Conservation (phyloP, 495 filamentous ascomycete species). For the Platismatia glauca region DNA sequence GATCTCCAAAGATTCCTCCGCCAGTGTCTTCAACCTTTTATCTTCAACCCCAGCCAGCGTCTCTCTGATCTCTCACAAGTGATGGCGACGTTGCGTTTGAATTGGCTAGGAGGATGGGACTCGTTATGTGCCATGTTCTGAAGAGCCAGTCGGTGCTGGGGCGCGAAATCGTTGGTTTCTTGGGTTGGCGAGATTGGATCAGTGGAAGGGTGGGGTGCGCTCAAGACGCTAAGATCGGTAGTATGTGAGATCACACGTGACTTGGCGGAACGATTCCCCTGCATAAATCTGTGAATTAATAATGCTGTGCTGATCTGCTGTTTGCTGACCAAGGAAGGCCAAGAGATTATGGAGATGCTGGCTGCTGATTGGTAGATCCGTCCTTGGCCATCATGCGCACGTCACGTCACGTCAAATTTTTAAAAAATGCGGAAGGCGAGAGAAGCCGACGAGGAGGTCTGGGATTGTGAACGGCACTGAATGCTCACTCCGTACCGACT, state of each 20-base stretch:
- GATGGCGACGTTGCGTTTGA: constrained; percentile 61
- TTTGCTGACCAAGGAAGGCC: constrained; percentile 1
- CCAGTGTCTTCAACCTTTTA: constrained; percentile 28
- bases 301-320: too few species aligned
- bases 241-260: too few species aligned
- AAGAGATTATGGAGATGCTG: background rate
- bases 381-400: too few species aligned
- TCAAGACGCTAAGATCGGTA: too few species aligned
- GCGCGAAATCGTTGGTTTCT: too few species aligned
- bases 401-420: too few species aligned
- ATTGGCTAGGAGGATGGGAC: constrained; percentile 54
- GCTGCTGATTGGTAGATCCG: too few species aligned
- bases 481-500: too few species aligned
- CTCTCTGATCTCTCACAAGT: constrained; percentile 49
- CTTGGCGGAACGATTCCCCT: too few species aligned
- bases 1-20: constrained; percentile 33
- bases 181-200: too few species aligned
- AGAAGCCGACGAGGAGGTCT: background rate
- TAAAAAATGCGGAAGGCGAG: background rate
- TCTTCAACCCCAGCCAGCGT: constrained; percentile 28
- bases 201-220: too few species aligned
- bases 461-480: background rate
- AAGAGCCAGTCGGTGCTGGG: constrained; percentile 50
- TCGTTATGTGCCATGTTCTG: constrained; percentile 65
- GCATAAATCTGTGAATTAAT: constrained; percentile 8